Conservation (phyloP, 495 filamentous ascomycete species). For the Penicillium arizonense region DNA sequence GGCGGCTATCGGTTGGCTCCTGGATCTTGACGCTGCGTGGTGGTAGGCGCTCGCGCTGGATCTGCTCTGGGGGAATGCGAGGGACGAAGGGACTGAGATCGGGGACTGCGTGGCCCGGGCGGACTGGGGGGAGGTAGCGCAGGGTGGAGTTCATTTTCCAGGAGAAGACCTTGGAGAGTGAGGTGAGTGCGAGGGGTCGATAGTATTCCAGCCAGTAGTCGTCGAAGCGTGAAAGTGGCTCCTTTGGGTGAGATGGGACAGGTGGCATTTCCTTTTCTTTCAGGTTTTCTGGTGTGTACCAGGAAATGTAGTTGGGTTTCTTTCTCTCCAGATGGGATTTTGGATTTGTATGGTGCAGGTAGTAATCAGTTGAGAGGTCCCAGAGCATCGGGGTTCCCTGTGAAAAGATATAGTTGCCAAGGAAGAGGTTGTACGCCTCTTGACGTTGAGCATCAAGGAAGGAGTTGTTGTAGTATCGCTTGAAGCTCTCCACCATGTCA, state of each 20-base stretch:
- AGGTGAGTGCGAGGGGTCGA: conserved; percentile 78
- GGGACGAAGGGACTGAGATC: conserved; percentile 85
- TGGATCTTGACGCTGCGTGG: conserved; percentile 45
- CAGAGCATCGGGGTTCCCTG: conserved; percentile 96
- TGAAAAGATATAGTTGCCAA: conserved; percentile 91
- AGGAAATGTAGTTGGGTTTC: conserved; percentile 72
- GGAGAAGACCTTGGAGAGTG: conserved; percentile 83
- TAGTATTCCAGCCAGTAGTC: conserved; percentile 99
- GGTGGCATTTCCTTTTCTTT: conserved; percentile 56
- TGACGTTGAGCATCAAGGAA: conserved; percentile 95
- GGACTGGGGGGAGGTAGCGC: conserved; percentile 69
- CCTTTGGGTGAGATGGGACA: conserved; percentile 46
- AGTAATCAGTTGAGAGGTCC: conserved; percentile 95
- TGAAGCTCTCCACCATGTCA: conserved; percentile 99
- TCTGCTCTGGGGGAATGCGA: conserved; percentile 48
- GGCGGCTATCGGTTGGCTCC: conserved; percentile 28
- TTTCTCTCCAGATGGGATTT: conserved; percentile 63
- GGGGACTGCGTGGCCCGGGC: conserved; percentile 63
- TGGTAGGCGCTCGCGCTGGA: conserved; percentile 38
- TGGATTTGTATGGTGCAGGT: conserved; percentile 88
- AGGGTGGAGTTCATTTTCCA: conserved; percentile 87
- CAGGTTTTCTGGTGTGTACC: conserved; percentile 81
- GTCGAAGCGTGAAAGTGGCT: conserved; percentile 70
- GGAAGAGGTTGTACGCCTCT: conserved; percentile 96
- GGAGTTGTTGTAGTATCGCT: conserved; percentile 98